Base-by-base conservation (phyloP, 208 protist genomes). In the Leishmania aethiopica region DNA sequence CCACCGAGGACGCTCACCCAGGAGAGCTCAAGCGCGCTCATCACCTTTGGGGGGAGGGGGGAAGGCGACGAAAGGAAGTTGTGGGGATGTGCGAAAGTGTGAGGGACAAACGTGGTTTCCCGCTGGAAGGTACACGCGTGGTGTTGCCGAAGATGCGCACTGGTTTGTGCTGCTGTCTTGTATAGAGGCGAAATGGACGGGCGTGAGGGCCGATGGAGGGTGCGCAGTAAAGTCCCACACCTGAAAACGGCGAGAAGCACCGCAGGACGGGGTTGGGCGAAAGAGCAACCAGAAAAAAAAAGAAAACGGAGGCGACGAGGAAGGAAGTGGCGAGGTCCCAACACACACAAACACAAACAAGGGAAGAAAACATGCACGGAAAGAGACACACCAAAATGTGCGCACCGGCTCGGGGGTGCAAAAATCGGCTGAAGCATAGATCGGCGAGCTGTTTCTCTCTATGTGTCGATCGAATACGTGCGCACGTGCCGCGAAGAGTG, bases 1-100 rank as follows among this genome's bases (percentile, higher is more conserved):
- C 59, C 70, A n/a, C 81, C 77, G 25, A 80, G 25, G 35, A 85
- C 51, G 42, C 77, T 85, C 32, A 81, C 81, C 81, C 81, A 75
- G 22, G 75, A 69, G 13, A 72, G 75, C 77, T 80, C 67, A 32
- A 85, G 51, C 3, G 71, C 72, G 28, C 32, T 55, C 81, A 85
- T 78, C 28, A 17, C 42, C 57, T 37, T 47, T 66, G 49, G 28
- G 8, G 5, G 13, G n/a, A 53, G 8, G 5, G 13, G n/a, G 35
- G 8, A 74, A 60, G 57, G 5, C 1, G 13, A 32, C 11, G 47
- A 35, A 53, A 45, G 70, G 8, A 28, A 28, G 37, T 32, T 11
- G 69, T 49, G 69, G 28, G 3, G 69, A 51, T 8, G 45, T 49
- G 45, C 45, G 45, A 8, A 49, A 49, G 45, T 11, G 45, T 45